These are phyloP conservation scores for Sarocladium kiliense DNA, from an alignment of 2,329 filamentous ascomycete species.

Conservation along the genomic window DNA sequence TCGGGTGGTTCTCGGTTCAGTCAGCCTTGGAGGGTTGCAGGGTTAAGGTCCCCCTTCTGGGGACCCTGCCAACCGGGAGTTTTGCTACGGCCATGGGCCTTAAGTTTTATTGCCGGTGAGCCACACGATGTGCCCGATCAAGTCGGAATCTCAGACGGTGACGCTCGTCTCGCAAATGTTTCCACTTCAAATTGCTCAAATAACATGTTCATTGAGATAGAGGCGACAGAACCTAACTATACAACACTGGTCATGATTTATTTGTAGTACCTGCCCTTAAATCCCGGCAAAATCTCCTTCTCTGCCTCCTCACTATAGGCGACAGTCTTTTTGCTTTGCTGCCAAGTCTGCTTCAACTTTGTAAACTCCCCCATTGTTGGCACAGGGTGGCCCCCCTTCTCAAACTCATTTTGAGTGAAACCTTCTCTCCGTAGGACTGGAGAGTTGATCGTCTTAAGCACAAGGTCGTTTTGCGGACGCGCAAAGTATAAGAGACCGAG, in stretches of 20 bases:
- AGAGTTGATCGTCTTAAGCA: conserved; percentile 31
- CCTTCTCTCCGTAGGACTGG: conserved; percentile 29
- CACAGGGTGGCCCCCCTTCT: conserved; percentile 22
- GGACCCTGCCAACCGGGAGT: no score
- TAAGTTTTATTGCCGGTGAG: no score
- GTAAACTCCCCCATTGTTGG: conserved; percentile 34
- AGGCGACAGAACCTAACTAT: no score
- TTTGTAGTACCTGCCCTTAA: conserved; percentile 20
- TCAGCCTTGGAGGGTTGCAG: no score
- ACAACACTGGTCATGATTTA: neutral
- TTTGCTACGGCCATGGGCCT: no score
- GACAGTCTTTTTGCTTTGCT: conserved; percentile 23
- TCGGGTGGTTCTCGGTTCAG: no score
- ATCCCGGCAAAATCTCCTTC: conserved; percentile 28
- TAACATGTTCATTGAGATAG: no score
- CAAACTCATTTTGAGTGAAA: conserved; percentile 31
- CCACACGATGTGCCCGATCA: no score
- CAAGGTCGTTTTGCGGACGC: conserved; percentile 34
- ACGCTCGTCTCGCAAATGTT: no score
- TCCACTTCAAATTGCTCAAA: no score
- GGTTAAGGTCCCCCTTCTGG: no score
- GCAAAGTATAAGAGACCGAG: conserved; percentile 48
- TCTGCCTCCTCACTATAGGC: conserved; percentile 22
- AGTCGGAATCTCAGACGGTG: no score
- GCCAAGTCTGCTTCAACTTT: conserved; percentile 30